phyloP scores from a whole-genome alignment of 306 rosid species.

The Cucumis hystrix region DNA sequence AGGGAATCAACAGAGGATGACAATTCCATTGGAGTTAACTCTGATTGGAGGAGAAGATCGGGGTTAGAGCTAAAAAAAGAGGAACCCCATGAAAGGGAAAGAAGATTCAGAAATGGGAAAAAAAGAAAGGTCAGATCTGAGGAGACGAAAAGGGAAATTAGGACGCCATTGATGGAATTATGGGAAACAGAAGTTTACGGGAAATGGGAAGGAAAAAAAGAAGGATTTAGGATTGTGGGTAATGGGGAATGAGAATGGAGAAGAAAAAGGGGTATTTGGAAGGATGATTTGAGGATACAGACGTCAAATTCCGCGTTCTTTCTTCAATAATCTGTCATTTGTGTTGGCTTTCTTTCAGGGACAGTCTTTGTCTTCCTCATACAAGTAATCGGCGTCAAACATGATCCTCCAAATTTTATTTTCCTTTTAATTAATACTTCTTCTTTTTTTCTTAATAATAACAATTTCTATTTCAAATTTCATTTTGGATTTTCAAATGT shows the following conservation, averaged over 20 bases:
- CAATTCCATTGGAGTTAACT: conserved; percentile 35
- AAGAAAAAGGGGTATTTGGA: background rate
- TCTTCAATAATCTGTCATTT: background rate
- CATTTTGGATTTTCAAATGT: no score
- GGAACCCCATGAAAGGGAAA: background rate
- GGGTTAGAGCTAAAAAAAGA: conserved; percentile 12
- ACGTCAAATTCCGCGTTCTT: conserved; percentile 1
- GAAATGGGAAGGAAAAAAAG: background rate
- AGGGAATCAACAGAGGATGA: conserved; percentile 38
- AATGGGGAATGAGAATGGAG: background rate
- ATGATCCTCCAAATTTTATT: background rate
- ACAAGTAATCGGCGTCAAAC: background rate
- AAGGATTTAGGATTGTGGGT: background rate
- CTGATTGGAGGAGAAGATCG: conserved; percentile 15
- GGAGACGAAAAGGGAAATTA: background rate
- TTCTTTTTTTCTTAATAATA: no score
- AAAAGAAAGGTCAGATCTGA: conserved; percentile 15
- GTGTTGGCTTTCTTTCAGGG: background rate
- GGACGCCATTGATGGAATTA: conserved; percentile 15
- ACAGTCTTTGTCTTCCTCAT: background rate
- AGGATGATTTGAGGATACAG: background rate
- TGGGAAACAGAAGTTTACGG: background rate
- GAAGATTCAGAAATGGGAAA: background rate
- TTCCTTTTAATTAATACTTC: no score
- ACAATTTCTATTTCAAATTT: no score